Evolutionary conservation across 2,329 filamentous ascomycete species (phyloP).

Genomic region (Aureobasidium lini): DNA sequence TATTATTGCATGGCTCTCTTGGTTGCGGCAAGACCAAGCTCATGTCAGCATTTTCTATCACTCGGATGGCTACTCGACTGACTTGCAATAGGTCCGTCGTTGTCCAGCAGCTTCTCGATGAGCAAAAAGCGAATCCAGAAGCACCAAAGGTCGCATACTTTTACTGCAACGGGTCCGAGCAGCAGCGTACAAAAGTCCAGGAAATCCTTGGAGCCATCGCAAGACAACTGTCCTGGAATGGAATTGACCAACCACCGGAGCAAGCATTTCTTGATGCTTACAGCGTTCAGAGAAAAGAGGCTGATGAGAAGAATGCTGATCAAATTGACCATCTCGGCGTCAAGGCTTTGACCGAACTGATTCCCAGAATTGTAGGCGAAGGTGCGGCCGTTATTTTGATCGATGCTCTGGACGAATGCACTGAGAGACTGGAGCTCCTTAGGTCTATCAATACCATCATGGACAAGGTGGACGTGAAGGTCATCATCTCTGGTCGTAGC

Average conservation of each 20-base stretch:
- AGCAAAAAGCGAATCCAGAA: background rate
- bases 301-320: background rate
- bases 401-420: background rate
- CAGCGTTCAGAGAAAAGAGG: background rate
- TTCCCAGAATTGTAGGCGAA: background rate
- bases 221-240: background rate
- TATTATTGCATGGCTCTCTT: background rate
- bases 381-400: background rate
- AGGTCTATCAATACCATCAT: background rate
- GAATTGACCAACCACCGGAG: background rate
- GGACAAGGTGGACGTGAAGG: background rate
- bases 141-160: background rate
- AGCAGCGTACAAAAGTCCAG: background rate
- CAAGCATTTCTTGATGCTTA: background rate
- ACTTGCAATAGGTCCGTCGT: background rate
- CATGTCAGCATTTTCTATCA: background rate
- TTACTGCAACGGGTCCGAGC: background rate
- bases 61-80: background rate
- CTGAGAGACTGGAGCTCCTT: background rate
- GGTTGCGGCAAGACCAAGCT: background rate
- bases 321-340: background rate
- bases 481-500: background rate
- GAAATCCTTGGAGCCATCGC: background rate
- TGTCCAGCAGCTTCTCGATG: background rate
- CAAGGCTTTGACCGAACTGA: background rate